A percentile compares a stretch with the other conserved stretches of the same genome.
phyloP scores from a whole-genome alignment of 2,329 filamentous ascomycete genomes.

The Coniochaeta prunicola region DNA sequence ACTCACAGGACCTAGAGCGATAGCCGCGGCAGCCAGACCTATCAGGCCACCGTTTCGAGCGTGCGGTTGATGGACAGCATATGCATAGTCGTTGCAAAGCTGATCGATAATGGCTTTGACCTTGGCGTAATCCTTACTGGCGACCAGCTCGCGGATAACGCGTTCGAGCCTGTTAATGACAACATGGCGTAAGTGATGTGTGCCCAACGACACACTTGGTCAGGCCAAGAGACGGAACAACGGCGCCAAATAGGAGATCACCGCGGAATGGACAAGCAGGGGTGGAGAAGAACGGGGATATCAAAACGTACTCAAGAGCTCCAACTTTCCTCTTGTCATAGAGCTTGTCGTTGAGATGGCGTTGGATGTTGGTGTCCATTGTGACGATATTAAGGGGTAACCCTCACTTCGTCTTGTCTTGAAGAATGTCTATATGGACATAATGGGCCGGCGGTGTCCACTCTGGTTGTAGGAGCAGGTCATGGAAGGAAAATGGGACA shows the following conservation, averaged over 20 bases:
- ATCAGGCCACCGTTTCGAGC: constrained; percentile 95
- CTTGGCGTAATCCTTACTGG: constrained; percentile 66
- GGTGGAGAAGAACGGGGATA: background rate
- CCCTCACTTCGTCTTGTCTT: background rate
- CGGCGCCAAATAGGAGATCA: background rate
- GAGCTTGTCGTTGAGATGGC: constrained; percentile 92
- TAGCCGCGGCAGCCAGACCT: constrained; percentile 88
- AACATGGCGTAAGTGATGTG: constrained; percentile 5
- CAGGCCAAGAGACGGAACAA: constrained; percentile 1
- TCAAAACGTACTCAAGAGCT: constrained; percentile 80
- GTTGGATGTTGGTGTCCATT: constrained; percentile 88
- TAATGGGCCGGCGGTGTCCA: background rate
- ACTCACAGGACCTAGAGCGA: constrained; percentile 84
- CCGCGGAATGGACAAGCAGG: constrained; percentile 2
- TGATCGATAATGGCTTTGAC: constrained; percentile 89
- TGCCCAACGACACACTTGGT: constrained; percentile 1
- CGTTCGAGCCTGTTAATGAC: constrained; percentile 65
- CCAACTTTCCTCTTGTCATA: constrained; percentile 98
- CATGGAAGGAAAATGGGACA: background rate
- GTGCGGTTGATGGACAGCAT: constrained; percentile 93
- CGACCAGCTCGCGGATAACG: constrained; percentile 77
- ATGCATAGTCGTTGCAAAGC: constrained; percentile 95
- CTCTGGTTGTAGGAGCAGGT: background rate
- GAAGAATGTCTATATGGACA: background rate
- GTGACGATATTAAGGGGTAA: background rate